phyloP scores from a whole-genome alignment of 2,329 filamentous ascomycete genomes.

The Aspergillus candidus region DNA sequence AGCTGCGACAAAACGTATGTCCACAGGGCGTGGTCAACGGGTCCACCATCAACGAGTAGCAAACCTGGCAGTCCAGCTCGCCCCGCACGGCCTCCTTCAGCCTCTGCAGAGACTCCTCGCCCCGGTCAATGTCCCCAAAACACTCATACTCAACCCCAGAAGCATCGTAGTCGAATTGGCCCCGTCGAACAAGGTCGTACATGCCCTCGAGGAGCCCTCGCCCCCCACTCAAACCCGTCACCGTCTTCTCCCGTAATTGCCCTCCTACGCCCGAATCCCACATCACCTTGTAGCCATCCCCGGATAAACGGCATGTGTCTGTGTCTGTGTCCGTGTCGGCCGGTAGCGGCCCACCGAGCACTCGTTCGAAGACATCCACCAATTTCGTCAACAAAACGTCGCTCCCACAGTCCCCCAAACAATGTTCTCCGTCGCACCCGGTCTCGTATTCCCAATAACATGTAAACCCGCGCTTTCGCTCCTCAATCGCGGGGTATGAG shows the following conservation, averaged over 20 bases:
- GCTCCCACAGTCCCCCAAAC: constrained; percentile 65
- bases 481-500: constrained; percentile 66
- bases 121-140: constrained; percentile 27
- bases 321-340: too few species aligned
- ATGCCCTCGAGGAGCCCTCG: constrained; percentile 51
- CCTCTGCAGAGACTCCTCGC: constrained; percentile 48
- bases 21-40: constrained; percentile 80
- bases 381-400: constrained; percentile 73
- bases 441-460: constrained; percentile 53
- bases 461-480: constrained; percentile 62
- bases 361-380: constrained; percentile 51
- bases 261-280: constrained; percentile 17
- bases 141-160: constrained; percentile 50
- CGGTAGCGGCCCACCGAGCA: constrained; percentile 11
- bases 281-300: constrained; percentile 23
- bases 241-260: constrained; percentile 46
- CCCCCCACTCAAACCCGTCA: constrained; percentile 7
- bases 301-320: too few species aligned
- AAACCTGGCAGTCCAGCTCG: constrained; percentile 84
- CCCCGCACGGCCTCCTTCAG: constrained; percentile 57
- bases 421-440: constrained; percentile 64
- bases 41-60: constrained; percentile 73
- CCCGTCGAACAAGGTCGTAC: constrained; percentile 59
- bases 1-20: constrained; percentile 81
- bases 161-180: constrained; percentile 50